Evolutionary conservation across 306 rosid genomes (phyloP).

Genomic region (Pyrus betulifolia): DNA sequence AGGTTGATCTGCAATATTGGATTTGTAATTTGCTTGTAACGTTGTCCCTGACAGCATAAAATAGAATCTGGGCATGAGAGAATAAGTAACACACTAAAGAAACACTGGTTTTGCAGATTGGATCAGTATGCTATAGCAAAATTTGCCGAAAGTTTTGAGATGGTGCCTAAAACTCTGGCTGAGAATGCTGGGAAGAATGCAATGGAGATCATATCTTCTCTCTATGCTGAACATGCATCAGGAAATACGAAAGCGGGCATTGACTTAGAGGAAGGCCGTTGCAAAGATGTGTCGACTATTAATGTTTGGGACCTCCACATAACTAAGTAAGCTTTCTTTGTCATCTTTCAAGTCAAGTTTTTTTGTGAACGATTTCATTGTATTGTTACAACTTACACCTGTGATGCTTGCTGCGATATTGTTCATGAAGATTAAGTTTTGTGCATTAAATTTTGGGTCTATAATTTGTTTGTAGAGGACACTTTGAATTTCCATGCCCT

Average conservation of each 20-base stretch:
- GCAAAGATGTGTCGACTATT: constrained; percentile 61
- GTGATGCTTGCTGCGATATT: background rate
- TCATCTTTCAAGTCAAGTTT: background rate
- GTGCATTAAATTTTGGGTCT: background rate
- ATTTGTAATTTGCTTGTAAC: background rate
- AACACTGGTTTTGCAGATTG: constrained; percentile 56
- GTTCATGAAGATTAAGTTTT: background rate
- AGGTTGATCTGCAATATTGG: background rate
- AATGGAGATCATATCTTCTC: constrained; percentile 92
- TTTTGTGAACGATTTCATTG: background rate
- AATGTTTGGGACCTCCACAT: constrained; percentile 80
- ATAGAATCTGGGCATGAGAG: background rate
- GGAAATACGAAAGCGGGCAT: constrained; percentile 89
- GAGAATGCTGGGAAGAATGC: constrained; percentile 96
- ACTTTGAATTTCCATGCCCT: background rate
- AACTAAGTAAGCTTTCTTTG: constrained; percentile 57
- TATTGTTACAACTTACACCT: background rate
- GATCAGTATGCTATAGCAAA: constrained; percentile 96
- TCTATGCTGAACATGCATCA: constrained; percentile 94
- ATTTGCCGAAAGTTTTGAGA: constrained; percentile 94
- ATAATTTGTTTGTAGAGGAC: background rate
- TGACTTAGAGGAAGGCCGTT: constrained; percentile 69
- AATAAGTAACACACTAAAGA: background rate
- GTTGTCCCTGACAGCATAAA: background rate
- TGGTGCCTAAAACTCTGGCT: constrained; percentile 84